Conservation (phyloP, 805 yeast species). For the Barnettozyma botsteinii region DNA sequence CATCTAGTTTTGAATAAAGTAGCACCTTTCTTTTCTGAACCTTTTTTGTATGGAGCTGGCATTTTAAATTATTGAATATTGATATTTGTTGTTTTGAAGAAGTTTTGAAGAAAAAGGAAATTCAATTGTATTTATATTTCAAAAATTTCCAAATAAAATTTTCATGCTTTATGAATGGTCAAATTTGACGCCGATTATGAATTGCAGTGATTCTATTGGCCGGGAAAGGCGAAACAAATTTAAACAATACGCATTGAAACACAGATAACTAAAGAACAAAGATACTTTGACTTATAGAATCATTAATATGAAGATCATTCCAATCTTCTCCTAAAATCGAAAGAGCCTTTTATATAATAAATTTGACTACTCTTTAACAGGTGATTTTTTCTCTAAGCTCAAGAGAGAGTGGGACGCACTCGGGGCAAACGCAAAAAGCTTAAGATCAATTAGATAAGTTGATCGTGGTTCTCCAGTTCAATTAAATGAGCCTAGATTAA, state of each 20-base stretch:
- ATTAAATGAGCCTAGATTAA: too few species aligned
- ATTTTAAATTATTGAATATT: slow-evolving; percentile 12
- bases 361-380: too few species aligned
- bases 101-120: slow-evolving; percentile 2
- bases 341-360: too few species aligned
- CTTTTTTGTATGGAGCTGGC: slow-evolving; percentile 35
- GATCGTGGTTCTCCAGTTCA: too few species aligned
- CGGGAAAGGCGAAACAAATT: not conserved
- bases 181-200: slow-evolving; percentile 22
- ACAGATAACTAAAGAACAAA: too few species aligned
- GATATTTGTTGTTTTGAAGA: not conserved
- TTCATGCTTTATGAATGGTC: slow-evolving; percentile 19
- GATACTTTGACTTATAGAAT: too few species aligned
- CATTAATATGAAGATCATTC: too few species aligned
- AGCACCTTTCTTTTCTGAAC: slow-evolving; percentile 92
- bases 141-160: slow-evolving; percentile 5
- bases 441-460: not conserved
- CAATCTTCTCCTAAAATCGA: too few species aligned
- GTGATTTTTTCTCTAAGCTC: not conserved
- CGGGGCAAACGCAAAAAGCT: not conserved
- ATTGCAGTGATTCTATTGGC: slow-evolving; percentile 22
- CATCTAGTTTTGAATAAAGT: slow-evolving; percentile 98
- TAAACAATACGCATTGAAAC: too few species aligned
- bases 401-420: too few species aligned
- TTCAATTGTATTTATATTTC: slow-evolving; percentile 9